Evolutionary conservation across 495 filamentous ascomycete genomes (phyloP).

Genomic region (Choiromyces venosus): DNA sequence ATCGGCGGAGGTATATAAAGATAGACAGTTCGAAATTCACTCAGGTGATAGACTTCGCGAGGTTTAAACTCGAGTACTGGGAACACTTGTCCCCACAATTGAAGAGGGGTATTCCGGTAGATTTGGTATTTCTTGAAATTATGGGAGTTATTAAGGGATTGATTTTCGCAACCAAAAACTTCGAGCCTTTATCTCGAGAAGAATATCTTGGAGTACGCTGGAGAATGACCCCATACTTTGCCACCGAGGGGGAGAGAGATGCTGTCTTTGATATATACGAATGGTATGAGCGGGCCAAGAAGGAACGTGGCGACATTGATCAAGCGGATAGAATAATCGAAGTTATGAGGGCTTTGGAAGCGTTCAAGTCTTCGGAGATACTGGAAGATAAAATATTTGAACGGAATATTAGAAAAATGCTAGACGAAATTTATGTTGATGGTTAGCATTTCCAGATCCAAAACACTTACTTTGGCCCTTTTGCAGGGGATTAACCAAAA

Average conservation of each 20-base stretch:
- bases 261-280: slow-evolving; percentile 43
- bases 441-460: slow-evolving; percentile 24
- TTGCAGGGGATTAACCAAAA: not conserved
- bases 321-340: slow-evolving; percentile 44
- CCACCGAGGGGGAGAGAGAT: slow-evolving; percentile 31
- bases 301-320: slow-evolving; percentile 36
- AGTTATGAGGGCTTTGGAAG: slow-evolving; percentile 41
- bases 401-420: slow-evolving; percentile 30
- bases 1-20: not conserved
- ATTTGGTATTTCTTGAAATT: slow-evolving; percentile 46
- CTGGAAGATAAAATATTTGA: slow-evolving; percentile 18
- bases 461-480: not conserved
- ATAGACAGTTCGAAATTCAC: not conserved
- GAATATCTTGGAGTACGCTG: slow-evolving; percentile 40
- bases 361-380: slow-evolving; percentile 14
- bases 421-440: slow-evolving; percentile 49
- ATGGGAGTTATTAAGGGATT: slow-evolving; percentile 50
- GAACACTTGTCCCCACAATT: slow-evolving; percentile 27
- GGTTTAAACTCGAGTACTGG: slow-evolving; percentile 48
- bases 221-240: slow-evolving; percentile 42
- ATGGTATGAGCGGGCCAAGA: slow-evolving; percentile 44
- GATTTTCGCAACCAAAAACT: slow-evolving; percentile 12
- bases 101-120: slow-evolving; percentile 25
- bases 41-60: slow-evolving; percentile 40
- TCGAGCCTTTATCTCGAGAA: slow-evolving; percentile 35